Conservation (phyloP, 2,329 filamentous ascomycete species). For the Alternaria novae-zelandiae region DNA sequence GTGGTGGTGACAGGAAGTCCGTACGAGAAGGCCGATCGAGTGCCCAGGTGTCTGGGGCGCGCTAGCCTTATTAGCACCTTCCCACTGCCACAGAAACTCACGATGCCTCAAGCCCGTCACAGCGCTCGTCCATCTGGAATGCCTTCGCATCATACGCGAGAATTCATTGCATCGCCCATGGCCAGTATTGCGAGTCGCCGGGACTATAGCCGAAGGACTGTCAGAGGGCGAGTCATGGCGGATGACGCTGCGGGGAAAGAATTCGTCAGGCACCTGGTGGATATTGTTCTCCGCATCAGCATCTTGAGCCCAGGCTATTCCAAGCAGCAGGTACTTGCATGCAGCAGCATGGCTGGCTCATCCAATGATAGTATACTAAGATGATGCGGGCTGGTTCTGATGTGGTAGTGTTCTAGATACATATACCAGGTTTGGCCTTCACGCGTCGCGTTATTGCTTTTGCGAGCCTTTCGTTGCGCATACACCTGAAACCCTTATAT, state of each 20-base stretch:
- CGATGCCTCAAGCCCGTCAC: neutral
- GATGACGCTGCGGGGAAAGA: slow-evolving; percentile 24
- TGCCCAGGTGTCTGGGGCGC: neutral
- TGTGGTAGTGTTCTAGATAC: neutral
- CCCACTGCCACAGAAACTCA: neutral
- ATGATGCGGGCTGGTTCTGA: neutral
- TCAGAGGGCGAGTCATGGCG: slow-evolving; percentile 31
- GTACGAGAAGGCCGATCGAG: no score
- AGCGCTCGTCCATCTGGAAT: no score
- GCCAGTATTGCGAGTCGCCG: neutral
- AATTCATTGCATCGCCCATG: rapidly evolving
- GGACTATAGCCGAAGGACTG: neutral
- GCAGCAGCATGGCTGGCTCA: slow-evolving; percentile 1
- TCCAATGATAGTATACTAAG: neutral
- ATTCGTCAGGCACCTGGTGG: slow-evolving; percentile 22
- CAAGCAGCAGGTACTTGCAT: neutral
- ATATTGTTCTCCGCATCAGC: slow-evolving; percentile 36
- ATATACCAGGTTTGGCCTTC: neutral
- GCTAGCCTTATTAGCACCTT: neutral
- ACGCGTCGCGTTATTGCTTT: neutral
- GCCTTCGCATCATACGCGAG: neutral
- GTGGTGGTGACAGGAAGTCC: neutral
- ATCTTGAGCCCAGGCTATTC: neutral
- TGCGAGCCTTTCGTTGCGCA: neutral
- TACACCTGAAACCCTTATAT: neutral